phyloP scores from a whole-genome alignment of 306 rosid species.

The Dalbergia oliveri region DNA sequence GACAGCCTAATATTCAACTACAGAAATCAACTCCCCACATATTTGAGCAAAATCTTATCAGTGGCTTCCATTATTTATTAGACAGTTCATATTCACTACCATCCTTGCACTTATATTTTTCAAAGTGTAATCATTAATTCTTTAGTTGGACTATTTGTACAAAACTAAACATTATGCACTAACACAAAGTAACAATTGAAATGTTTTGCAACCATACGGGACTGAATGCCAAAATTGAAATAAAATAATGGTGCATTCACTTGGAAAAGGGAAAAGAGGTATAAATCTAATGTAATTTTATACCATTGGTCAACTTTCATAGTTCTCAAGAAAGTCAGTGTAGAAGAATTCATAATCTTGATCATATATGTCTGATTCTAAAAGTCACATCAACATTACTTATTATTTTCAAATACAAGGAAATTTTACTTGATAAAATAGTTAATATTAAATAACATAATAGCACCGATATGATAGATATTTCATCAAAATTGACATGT shows the following conservation, averaged over 20 bases:
- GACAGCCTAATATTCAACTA: slow-evolving; percentile 2
- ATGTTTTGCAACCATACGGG: neutral
- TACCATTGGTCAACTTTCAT: neutral
- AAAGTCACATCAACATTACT: slow-evolving; percentile 12
- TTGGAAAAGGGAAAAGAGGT: neutral
- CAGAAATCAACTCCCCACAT: slow-evolving; percentile 1
- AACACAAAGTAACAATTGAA: slow-evolving; percentile 14
- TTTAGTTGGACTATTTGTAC: neutral
- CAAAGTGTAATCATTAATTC: neutral
- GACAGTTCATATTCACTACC: slow-evolving; percentile 25
- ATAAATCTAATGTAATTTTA: neutral
- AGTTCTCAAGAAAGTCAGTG: slow-evolving; percentile 8
- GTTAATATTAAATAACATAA: no score
- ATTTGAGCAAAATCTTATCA: slow-evolving; percentile 6
- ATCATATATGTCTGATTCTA: slow-evolving; percentile 29
- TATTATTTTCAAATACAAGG: no score
- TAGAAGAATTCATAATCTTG: neutral
- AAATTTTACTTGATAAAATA: no score
- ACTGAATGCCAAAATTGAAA: neutral
- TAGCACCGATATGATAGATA: no score
- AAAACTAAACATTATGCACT: neutral
- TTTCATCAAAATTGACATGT: neutral
- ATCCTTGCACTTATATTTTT: slow-evolving; percentile 1
- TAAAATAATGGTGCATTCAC: neutral
- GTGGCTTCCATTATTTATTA: neutral